These are phyloP conservation scores for Spathaspora boniae DNA, from an alignment of 805 yeast genomes.

Conservation along the genomic window DNA sequence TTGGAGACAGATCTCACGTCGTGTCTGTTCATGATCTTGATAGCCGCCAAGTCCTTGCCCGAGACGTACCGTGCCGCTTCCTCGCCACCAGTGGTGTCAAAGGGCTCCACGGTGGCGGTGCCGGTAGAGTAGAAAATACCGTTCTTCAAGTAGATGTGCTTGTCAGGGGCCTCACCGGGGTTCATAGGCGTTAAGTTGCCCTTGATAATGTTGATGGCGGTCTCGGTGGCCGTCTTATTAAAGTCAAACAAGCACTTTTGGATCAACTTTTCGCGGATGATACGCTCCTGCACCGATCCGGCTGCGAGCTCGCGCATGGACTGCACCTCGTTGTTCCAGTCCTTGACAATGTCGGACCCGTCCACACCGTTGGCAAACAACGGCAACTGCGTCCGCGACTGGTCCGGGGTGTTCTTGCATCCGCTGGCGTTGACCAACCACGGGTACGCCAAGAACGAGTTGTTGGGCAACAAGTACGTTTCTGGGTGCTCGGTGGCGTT, in stretches of 20 bases:
- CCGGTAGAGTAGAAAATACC: slow-evolving; percentile 87
- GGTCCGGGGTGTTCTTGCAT: slow-evolving; percentile 43
- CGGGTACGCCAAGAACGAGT: slow-evolving; percentile 61
- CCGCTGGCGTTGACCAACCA: slow-evolving; percentile 58
- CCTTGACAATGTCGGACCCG: slow-evolving; percentile 57
- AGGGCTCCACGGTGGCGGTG: slow-evolving; percentile 59
- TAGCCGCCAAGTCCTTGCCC: slow-evolving; percentile 72
- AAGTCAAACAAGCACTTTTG: slow-evolving; percentile 74
- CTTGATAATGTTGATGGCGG: slow-evolving; percentile 71
- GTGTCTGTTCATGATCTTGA: slow-evolving; percentile 63
- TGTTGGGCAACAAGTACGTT: slow-evolving; percentile 58
- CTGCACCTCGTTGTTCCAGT: slow-evolving; percentile 92
- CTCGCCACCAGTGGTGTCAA: slow-evolving; percentile 67
- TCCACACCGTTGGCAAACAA: slow-evolving; percentile 54
- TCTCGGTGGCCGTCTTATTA: slow-evolving; percentile 68
- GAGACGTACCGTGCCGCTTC: slow-evolving; percentile 82
- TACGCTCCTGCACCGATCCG: slow-evolving; percentile 56
- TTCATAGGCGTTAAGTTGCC: slow-evolving; percentile 78
- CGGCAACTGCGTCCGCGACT: slow-evolving; percentile 56
- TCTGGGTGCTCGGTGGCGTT: slow-evolving; percentile 44
- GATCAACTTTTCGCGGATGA: slow-evolving; percentile 71
- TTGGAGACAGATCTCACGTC: slow-evolving; percentile 64
- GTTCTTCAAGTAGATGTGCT: slow-evolving; percentile 70
- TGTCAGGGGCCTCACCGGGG: slow-evolving; percentile 61
- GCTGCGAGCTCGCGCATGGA: slow-evolving; percentile 69